A percentile compares a stretch with the other conserved stretches of the same genome.
phyloP scores from a whole-genome alignment of 2,329 filamentous ascomycete species.

The Cordyceps fumosorosea region DNA sequence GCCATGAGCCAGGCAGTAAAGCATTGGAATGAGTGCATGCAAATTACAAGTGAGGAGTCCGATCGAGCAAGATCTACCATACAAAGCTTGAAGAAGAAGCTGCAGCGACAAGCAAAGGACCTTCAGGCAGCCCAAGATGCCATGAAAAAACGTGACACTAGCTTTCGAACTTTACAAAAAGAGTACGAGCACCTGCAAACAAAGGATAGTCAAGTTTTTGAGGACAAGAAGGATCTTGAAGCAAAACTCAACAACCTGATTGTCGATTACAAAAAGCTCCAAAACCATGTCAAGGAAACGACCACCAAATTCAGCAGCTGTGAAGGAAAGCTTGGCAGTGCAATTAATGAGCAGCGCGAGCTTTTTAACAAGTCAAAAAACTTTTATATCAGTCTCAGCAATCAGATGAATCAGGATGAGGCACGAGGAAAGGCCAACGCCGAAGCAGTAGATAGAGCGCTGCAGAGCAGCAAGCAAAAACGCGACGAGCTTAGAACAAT shows the following conservation, averaged over 20 bases:
- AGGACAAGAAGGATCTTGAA: not conserved
- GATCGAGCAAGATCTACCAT: conserved; percentile 14
- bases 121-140: conserved; percentile 20
- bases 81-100: not conserved
- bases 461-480: conserved; percentile 1
- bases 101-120: conserved; percentile 14
- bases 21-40: conserved; percentile 16
- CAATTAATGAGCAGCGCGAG: conserved; percentile 10
- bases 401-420: not conserved
- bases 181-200: not conserved
- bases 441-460: not conserved
- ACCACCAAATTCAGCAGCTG: not conserved
- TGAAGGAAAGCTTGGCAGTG: not conserved
- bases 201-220: not conserved
- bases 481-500: not conserved
- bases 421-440: not conserved
- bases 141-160: not conserved
- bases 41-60: conserved; percentile 2
- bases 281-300: not conserved
- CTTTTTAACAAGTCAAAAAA: conserved; percentile 11
- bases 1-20: conserved; percentile 16
- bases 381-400: not conserved
- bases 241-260: conserved; percentile 12
- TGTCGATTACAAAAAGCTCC: not conserved
- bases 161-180: not conserved